Evolutionary conservation across 2,329 filamentous ascomycete genomes (phyloP), one percentile per base, ranked within the genome.

Genomic region (Cyphellophora europaea): DNA sequence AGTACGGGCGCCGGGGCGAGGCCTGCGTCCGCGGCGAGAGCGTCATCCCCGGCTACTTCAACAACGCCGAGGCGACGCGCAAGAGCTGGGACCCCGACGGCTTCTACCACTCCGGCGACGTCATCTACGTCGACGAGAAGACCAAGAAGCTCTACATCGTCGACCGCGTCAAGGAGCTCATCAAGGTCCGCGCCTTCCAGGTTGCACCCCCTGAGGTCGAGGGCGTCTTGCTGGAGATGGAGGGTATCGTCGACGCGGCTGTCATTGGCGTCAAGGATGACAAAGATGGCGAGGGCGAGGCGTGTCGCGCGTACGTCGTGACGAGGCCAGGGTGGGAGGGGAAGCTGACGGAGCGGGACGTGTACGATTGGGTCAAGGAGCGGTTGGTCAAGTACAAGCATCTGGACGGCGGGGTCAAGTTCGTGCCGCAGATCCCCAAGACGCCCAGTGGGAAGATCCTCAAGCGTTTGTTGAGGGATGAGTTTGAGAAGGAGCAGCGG

Each of bases 321-420:
- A 66, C 64, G 37, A 56, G 63, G 0, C 47, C 54, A n/a, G 49
- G 49, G 0, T 48, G 53, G 0, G 54, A 61, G 6, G 49, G 57
- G 0, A 61, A 63, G 16, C 56, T 47, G 56, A n/a, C 62, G 6
- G 56, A 63, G 0, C 45, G 53, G 67, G 18, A 54, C 67, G 2
- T 57, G 51, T 6, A 56, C 58, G 71, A 49, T 42, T 45, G 30
- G 14, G 57, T 42, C 54, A 8, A 61, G 66, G 34, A 34, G 25
- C 32, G 35, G 19, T 57, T 88, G 45, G 72, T 74, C 0, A 59
- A 68, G 1, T 63, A 74, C 3, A 84, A 89, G 57, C 76, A 80
- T 57, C 50, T 53, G 5, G 79, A 84, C 51, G 57, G 42, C 6
- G 42, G 42, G 4, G 34, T 70, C 5, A 48, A 61, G 18, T 69